Percentiles rank a stretch among this genome's conserved stretches.
phyloP scores from a whole-genome alignment of 1,284 basidiomycete species.

The Cryptococcus sp. region DNA sequence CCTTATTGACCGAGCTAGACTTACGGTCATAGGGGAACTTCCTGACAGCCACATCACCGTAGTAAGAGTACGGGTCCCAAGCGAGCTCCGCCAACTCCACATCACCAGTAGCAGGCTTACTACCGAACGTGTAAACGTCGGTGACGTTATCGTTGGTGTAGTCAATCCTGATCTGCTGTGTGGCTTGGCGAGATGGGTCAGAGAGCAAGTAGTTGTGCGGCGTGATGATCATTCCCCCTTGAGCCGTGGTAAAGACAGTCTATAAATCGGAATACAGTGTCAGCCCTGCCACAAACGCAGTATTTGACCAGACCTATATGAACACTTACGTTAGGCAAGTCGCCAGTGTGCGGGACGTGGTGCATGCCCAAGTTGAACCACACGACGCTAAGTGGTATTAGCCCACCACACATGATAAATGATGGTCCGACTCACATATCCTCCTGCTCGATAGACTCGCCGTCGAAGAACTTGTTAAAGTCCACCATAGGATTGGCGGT shows the following conservation, averaged over 20 bases:
- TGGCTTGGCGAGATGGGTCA: conserved; percentile 32
- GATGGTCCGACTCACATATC: conserved; percentile 25
- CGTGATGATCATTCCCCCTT: conserved; percentile 31
- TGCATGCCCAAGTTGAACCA: conserved; percentile 36
- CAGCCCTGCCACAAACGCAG: background rate
- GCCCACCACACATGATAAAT: background rate
- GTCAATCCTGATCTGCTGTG: conserved; percentile 37
- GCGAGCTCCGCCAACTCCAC: conserved; percentile 27
- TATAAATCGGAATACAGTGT: background rate
- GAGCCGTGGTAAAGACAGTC: conserved; percentile 41
- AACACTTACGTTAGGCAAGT: conserved; percentile 21
- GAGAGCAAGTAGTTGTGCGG: conserved; percentile 41
- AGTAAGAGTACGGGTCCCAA: conserved; percentile 27
- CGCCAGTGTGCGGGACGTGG: conserved; percentile 31
- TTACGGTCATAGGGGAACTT: conserved; percentile 45
- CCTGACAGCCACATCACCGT: conserved; percentile 33
- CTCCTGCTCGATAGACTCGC: conserved; percentile 46
- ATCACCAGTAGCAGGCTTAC: conserved; percentile 17
- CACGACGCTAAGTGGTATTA: conserved; percentile 20
- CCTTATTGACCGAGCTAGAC: background rate
- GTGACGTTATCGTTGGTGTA: conserved; percentile 26
- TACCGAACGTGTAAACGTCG: conserved; percentile 34
- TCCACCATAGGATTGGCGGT: conserved; percentile 21
- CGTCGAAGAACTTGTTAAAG: conserved; percentile 38
- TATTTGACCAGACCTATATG: conserved; percentile 1